phyloP scores from a whole-genome alignment of 306 rosid genomes.

The Dryas alaskensis region DNA sequence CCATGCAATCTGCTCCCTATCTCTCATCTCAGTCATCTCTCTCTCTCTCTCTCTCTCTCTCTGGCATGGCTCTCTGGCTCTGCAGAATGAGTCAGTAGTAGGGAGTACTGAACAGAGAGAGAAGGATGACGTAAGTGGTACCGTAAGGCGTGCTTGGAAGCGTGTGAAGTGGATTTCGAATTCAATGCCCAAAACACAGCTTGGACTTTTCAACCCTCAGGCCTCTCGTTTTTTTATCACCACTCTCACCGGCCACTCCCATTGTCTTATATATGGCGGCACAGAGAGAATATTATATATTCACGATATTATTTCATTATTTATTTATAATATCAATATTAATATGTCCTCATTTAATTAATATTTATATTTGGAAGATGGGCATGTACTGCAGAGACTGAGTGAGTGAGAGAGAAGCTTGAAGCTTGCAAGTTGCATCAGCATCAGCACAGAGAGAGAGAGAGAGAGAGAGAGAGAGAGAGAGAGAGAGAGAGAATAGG shows the following conservation, averaged over 20 bases:
- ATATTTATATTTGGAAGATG: no score
- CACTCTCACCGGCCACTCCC: background rate
- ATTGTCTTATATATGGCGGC: constrained; percentile 44
- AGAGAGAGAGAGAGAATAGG: background rate
- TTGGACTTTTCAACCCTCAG: constrained; percentile 42
- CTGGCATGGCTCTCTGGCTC: background rate
- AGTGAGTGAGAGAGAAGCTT: background rate
- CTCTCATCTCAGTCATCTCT: constrained; percentile 11
- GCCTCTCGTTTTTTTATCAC: background rate
- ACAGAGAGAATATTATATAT: constrained; percentile 4
- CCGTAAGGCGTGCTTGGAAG: constrained; percentile 65
- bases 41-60: background rate
- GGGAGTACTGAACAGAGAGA: background rate
- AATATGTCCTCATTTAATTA: no score
- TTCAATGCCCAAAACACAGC: constrained; percentile 21
- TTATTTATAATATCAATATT: no score
- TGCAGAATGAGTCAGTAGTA: constrained; percentile 14
- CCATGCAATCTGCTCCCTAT: constrained; percentile 33
- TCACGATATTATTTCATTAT: background rate
- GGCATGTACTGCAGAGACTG: background rate
- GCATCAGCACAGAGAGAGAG: constrained; percentile 8
- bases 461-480: constrained; percentile 14
- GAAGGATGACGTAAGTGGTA: constrained; percentile 44
- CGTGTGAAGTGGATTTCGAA: constrained; percentile 52
- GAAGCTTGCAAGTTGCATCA: background rate